A percentile compares a stretch with the other conserved stretches of the same genome.
Conservation (phyloP, 2,329 filamentous ascomycete species). For the Stachybotrys elegans region DNA sequence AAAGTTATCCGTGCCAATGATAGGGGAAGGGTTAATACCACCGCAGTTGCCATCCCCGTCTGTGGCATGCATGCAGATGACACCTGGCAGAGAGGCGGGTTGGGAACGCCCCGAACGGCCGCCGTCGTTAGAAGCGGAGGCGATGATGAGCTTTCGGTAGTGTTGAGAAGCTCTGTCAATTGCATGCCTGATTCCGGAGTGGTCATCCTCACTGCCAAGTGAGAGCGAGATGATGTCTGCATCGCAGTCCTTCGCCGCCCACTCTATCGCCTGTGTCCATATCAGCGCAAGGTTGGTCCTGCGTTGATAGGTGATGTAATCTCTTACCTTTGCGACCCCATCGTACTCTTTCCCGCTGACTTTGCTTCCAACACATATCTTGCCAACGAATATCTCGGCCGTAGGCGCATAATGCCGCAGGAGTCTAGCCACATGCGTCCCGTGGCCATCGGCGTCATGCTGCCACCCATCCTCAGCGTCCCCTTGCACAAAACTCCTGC, state of each 20-base stretch:
- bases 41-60: slow-evolving; percentile 8
- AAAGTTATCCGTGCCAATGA: slow-evolving; percentile 3
- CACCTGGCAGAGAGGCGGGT: slow-evolving; percentile 5
- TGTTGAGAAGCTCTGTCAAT: slow-evolving; percentile 3
- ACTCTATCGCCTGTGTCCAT: slow-evolving; percentile 14
- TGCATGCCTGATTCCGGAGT: slow-evolving; percentile 4
- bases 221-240: slow-evolving; percentile 21
- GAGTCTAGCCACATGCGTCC: slow-evolving; percentile 4
- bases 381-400: slow-evolving; percentile 6
- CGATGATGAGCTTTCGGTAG: slow-evolving; percentile 4
- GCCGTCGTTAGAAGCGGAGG: slow-evolving; percentile 4
- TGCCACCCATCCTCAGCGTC: not conserved
- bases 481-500: not conserved
- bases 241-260: slow-evolving; percentile 11
- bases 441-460: slow-evolving; percentile 1
- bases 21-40: slow-evolving; percentile 5
- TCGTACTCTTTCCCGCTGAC: not conserved
- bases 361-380: slow-evolving; percentile 1
- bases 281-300: not conserved
- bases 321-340: slow-evolving; percentile 5
- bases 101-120: not conserved
- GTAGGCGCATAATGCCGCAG: slow-evolving; percentile 2
- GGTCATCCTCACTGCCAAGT: slow-evolving; percentile 12
- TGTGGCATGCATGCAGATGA: slow-evolving; percentile 12
- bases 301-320: not conserved